Percentiles rank a stretch among this genome's conserved stretches.
Conservation (phyloP, 352 stramenopile genomes). For the Saprolegnia parasitica region DNA sequence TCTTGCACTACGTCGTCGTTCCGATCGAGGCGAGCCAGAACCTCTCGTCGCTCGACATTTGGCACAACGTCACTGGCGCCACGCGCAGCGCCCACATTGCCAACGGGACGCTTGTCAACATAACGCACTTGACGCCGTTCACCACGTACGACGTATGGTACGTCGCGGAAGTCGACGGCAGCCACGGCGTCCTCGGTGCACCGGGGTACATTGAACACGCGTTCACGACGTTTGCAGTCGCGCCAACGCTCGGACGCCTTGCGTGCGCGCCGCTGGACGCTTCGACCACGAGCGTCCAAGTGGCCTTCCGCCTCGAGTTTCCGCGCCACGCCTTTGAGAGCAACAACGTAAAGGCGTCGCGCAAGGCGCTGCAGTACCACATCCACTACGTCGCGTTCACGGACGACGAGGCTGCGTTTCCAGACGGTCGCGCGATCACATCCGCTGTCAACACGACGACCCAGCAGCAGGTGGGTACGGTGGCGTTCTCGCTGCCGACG, state of each 20-base stretch:
- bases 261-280: constrained; percentile 5
- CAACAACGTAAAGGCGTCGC: constrained; percentile 26
- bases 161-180: constrained; percentile 49
- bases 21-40: constrained; percentile 14
- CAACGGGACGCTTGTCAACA: constrained; percentile 12
- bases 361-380: constrained; percentile 37
- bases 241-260: constrained; percentile 39
- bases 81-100: background rate
- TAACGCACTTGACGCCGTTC: constrained; percentile 36
- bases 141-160: constrained; percentile 59
- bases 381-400: constrained; percentile 47
- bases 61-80: constrained; percentile 2
- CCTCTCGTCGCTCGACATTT: constrained; percentile 17
- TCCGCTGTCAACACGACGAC: constrained; percentile 3
- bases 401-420: background rate
- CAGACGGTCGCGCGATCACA: background rate
- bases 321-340: constrained; percentile 36
- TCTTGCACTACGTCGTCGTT: constrained; percentile 26
- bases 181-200: constrained; percentile 47
- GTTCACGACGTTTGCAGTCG: constrained; percentile 51
- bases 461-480: constrained; percentile 26
- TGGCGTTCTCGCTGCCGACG: constrained; percentile 1
- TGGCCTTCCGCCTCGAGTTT: constrained; percentile 45
- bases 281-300: constrained; percentile 33
- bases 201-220: constrained; percentile 32